These are phyloP conservation scores for Psilocybe cyanescens DNA, from an alignment of 768 basidiomycete genomes.

Conservation along the genomic window DNA sequence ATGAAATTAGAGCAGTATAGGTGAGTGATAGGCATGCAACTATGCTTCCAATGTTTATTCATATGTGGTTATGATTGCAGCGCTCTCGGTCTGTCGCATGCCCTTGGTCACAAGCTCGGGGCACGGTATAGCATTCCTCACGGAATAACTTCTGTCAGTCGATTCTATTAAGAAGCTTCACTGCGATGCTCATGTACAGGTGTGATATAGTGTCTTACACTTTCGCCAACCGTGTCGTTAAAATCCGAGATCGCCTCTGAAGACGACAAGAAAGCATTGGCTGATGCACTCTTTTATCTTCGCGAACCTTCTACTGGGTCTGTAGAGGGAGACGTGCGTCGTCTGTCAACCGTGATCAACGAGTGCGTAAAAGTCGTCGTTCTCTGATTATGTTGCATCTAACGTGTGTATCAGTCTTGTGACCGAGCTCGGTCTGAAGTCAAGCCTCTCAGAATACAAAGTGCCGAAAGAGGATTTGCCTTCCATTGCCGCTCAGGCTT, in stretches of 20 bases:
- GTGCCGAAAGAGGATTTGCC: slow-evolving; percentile 62
- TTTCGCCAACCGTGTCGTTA: slow-evolving; percentile 63
- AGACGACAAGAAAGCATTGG: slow-evolving; percentile 66
- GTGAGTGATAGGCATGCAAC: slow-evolving; percentile 31
- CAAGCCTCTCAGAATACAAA: slow-evolving; percentile 60
- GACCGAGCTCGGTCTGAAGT: slow-evolving; percentile 57
- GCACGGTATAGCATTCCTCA: slow-evolving; percentile 78
- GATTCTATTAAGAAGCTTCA: slow-evolving; percentile 7
- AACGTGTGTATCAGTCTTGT: slow-evolving; percentile 52
- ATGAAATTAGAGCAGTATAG: slow-evolving; percentile 57
- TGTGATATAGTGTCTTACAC: slow-evolving; percentile 63
- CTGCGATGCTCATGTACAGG: slow-evolving; percentile 1
- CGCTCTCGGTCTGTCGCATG: slow-evolving; percentile 75
- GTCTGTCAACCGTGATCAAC: slow-evolving; percentile 56
- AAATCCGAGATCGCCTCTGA: slow-evolving; percentile 59
- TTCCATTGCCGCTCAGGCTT: slow-evolving; percentile 52
- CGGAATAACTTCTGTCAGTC: slow-evolving; percentile 78
- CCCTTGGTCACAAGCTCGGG: slow-evolving; percentile 75
- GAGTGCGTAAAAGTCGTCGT: slow-evolving; percentile 41
- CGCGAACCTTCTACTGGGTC: slow-evolving; percentile 64
- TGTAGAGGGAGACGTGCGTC: slow-evolving; percentile 61
- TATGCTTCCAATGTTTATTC: background rate
- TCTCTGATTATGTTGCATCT: background rate
- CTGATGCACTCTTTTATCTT: slow-evolving; percentile 60
- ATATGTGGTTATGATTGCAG: slow-evolving; percentile 32